Percentiles rank a stretch among this genome's conserved stretches.
Conservation (phyloP, 768 basidiomycete genomes). For the Dictyophora rubrovolvata region DNA sequence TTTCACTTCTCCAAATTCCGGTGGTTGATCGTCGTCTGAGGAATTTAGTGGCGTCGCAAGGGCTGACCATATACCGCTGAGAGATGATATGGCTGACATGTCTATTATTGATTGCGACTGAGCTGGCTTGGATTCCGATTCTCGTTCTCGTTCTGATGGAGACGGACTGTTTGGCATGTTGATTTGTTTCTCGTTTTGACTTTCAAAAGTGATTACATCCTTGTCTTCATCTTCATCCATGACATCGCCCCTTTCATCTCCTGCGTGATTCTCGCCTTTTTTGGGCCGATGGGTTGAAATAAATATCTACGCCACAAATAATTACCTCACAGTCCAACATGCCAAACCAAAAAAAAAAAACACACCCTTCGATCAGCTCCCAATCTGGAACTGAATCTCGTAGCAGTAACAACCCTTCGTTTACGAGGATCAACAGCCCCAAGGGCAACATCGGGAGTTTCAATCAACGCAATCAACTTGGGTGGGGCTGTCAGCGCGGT, state of each 20-base stretch:
- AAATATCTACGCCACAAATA: conserved; percentile 44
- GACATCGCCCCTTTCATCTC: conserved; percentile 14
- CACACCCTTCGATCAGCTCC: conserved; percentile 77
- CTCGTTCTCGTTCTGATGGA: no score
- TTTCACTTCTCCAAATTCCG: conserved; percentile 29
- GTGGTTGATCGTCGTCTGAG: background rate
- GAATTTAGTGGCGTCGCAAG: conserved; percentile 28
- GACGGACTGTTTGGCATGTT: no score
- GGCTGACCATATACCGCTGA: conserved; percentile 69
- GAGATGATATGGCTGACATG: conserved; percentile 54
- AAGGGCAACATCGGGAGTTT: conserved; percentile 82
- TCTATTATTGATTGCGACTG: no score
- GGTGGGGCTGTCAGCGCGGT: conserved; percentile 79
- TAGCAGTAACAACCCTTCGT: conserved; percentile 77
- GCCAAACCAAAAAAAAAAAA: conserved; percentile 9
- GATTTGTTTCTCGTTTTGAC: no score
- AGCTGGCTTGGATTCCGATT: no score
- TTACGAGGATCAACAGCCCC: conserved; percentile 82
- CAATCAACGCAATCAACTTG: conserved; percentile 69
- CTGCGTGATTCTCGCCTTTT: conserved; percentile 21
- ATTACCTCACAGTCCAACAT: no score
- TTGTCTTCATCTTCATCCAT: conserved; percentile 8
- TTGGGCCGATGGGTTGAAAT: conserved; percentile 72
- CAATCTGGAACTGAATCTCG: conserved; percentile 72
- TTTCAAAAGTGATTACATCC: background rate